Percentiles rank a stretch among this genome's conserved stretches.
phyloP scores from a whole-genome alignment of 305 asterid species.

The Fraxinus floribunda region DNA sequence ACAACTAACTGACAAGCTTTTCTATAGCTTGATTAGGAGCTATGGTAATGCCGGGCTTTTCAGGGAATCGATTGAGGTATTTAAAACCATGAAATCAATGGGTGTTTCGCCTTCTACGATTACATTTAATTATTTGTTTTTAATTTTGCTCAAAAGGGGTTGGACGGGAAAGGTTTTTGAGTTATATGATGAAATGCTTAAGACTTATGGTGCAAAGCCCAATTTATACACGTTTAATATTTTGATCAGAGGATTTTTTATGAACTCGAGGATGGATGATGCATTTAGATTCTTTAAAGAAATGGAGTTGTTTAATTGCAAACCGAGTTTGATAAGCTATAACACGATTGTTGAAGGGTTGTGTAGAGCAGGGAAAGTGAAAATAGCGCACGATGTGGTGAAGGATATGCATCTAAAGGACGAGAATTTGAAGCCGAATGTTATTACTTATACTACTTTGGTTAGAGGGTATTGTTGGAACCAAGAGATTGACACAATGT shows the following conservation, averaged over 20 bases:
- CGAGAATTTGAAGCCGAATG: slow-evolving; percentile 62
- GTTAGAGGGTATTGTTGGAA: slow-evolving; percentile 77
- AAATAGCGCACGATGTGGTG: slow-evolving; percentile 59
- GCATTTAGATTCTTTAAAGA: slow-evolving; percentile 76
- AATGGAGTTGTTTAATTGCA: slow-evolving; percentile 60
- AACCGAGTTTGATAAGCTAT: slow-evolving; percentile 64
- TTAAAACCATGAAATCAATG: slow-evolving; percentile 59
- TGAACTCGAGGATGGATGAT: slow-evolving; percentile 66
- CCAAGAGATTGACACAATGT: slow-evolving; percentile 48
- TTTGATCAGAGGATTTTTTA: slow-evolving; percentile 77
- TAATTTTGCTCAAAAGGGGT: slow-evolving; percentile 64
- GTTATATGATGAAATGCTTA: slow-evolving; percentile 81
- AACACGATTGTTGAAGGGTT: slow-evolving; percentile 79
- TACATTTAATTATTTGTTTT: slow-evolving; percentile 63
- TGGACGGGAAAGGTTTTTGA: slow-evolving; percentile 55
- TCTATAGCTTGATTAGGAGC: slow-evolving; percentile 68
- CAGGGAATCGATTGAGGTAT: slow-evolving; percentile 63
- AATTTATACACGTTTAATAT: slow-evolving; percentile 65
- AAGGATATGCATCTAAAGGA: slow-evolving; percentile 61
- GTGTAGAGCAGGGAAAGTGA: slow-evolving; percentile 74
- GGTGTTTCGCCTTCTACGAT: slow-evolving; percentile 69
- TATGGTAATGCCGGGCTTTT: slow-evolving; percentile 77
- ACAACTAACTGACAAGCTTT: slow-evolving; percentile 58
- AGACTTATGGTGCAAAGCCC: slow-evolving; percentile 74
- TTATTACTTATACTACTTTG: slow-evolving; percentile 80